phyloP scores from a whole-genome alignment of 2,329 filamentous ascomycete genomes.

The Apiospora marii region DNA sequence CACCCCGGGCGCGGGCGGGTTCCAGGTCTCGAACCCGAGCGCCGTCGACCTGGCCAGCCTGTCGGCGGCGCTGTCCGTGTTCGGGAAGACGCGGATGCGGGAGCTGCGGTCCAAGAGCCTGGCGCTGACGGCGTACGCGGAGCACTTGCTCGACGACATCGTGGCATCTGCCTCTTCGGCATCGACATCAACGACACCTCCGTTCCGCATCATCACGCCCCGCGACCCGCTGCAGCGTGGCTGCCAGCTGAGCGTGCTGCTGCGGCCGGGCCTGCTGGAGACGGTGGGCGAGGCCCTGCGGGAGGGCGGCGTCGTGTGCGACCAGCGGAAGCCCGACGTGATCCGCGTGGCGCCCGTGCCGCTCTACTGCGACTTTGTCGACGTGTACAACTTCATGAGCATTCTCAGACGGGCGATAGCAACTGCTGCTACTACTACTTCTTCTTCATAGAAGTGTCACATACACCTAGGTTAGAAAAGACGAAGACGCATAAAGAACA shows the following conservation, averaged over 20 bases:
- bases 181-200: conserved; percentile 37
- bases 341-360: conserved; percentile 85
- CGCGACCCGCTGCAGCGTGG: conserved; percentile 72
- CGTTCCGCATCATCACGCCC: conserved; percentile 75
- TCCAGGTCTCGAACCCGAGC: conserved; percentile 85
- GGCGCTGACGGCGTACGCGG: conserved; percentile 78
- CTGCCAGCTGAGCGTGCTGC: conserved; percentile 78
- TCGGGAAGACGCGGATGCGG: conserved; percentile 74
- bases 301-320: conserved; percentile 75
- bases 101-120: conserved; percentile 76
- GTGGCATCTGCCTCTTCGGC: conserved; percentile 42
- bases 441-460: neutral
- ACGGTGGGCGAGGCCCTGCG: conserved; percentile 69
- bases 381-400: conserved; percentile 65
- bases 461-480: neutral
- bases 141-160: conserved; percentile 66
- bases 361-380: conserved; percentile 81
- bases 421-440: neutral
- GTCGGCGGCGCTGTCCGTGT: conserved; percentile 75
- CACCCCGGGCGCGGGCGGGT: conserved; percentile 80
- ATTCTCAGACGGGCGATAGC: conserved; percentile 42
- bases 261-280: conserved; percentile 76
- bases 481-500: neutral
- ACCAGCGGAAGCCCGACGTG: conserved; percentile 86
- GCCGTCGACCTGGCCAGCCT: conserved; percentile 81